Percentiles rank a stretch among this genome's conserved stretches.
Evolutionary conservation across 352 stramenopile species (phyloP).

Genomic region (Phytopythium vexans): DNA sequence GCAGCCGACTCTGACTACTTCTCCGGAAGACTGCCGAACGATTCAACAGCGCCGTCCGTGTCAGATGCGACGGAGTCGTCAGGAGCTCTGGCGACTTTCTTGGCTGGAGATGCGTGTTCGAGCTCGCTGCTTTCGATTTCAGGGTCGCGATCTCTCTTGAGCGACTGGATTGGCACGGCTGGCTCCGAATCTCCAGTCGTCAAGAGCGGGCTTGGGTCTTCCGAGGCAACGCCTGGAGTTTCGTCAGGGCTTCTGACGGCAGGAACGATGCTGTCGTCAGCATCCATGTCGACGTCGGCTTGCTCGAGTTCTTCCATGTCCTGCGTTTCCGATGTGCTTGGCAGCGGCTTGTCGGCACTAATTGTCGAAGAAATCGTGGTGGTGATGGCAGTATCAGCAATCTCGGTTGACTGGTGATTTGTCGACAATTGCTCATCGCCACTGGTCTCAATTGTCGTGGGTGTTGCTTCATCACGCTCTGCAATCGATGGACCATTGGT

Average conservation of each 20-base stretch:
- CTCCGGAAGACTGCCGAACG: neutral
- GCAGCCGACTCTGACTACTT: neutral
- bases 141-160: conserved; percentile 16
- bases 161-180: conserved; percentile 6
- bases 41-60: neutral
- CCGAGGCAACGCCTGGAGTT: neutral
- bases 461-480: no score
- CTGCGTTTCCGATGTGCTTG: neutral
- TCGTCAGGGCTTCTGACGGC: neutral
- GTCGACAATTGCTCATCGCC: no score
- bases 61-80: neutral
- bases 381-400: no score
- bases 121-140: conserved; percentile 6
- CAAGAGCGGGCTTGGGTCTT: neutral
- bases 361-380: no score
- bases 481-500: no score
- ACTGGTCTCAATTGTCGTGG: no score
- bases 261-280: neutral
- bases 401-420: no score
- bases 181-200: neutral
- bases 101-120: conserved; percentile 14
- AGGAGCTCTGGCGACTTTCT: conserved; percentile 19
- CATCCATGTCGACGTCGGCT: conserved; percentile 2
- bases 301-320: neutral
- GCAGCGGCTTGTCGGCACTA: neutral